Evolutionary conservation across 345 rosid species (phyloP), one percentile per base, ranked within the genome.

Genomic region (Heritiera fomes): DNA sequence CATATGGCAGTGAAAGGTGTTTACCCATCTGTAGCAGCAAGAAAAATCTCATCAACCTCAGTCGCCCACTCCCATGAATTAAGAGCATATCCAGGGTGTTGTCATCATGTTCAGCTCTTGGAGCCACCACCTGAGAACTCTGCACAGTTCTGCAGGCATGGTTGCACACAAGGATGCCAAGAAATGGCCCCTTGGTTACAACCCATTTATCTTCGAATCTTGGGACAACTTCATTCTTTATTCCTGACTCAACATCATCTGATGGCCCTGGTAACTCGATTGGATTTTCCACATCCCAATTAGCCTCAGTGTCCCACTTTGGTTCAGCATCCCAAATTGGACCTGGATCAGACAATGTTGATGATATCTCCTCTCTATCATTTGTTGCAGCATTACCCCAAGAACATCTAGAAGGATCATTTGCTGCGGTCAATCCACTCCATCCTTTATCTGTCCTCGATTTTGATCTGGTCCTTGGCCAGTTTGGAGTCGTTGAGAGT

Each of bases 291-390:
- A 81, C 84, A 74, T 87, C 95, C 98, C 98, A 96, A 78, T 86
- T 85, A 78, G 91, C 87, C 59, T 92, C 98, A 9, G 84, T 15
- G 80, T 90, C 98, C 99, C 99, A 93, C 82, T 88, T 96, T 20
- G 99, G 99, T 83, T 87, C 99, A 43, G 97, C 84, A 85, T 96
- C 99, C 99, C 99, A 96, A 69, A 96, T 94, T 11, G 98, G 97
- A 85, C 99, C 98, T 34, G 95, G 98, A 84, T 94, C 97, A 30
- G 99, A 96, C 77, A 96, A 79, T 43, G 99, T 94, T 17, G 99
- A 96, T 53, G 99, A 96, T 60, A 90, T 90, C 77, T 96, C 99
- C 83, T 96, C 99, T 82, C 91, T 89, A 81, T 96, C 99, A 85
- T 91, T 89, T 71, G 89, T 86, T 62, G 85, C 90, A 5, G 87